Evolutionary conservation across 257 asterid species (phyloP).

Genomic region (Petunia axillaris): DNA sequence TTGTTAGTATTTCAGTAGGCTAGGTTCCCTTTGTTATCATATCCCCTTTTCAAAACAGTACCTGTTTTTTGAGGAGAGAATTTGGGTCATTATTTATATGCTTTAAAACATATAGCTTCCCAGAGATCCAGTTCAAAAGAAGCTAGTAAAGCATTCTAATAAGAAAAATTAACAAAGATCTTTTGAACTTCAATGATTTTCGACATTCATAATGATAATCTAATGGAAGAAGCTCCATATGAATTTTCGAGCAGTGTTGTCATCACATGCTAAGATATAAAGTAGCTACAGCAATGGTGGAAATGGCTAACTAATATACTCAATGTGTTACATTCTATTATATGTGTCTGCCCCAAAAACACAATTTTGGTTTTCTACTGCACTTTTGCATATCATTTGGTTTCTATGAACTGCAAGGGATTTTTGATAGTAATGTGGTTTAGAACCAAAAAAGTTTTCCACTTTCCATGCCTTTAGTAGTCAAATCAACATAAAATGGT

Average conservation of each 20-base stretch:
- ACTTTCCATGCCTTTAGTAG: slow-evolving; percentile 5
- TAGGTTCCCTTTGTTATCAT: neutral
- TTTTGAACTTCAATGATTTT: neutral
- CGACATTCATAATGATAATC: neutral
- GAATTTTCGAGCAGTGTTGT: neutral
- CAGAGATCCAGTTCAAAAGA: neutral
- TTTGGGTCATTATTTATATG: neutral
- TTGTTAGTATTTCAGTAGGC: neutral
- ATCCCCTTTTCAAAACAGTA: neutral
- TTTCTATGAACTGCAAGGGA: neutral
- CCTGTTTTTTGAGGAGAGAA: neutral
- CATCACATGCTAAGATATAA: neutral
- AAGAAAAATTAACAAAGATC: neutral
- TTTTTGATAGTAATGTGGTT: neutral
- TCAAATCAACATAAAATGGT: neutral
- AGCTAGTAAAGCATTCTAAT: slow-evolving; percentile 2
- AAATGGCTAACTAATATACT: neutral
- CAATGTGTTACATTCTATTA: slow-evolving; percentile 6
- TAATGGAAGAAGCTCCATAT: neutral
- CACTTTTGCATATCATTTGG: neutral
- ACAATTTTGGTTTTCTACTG: neutral
- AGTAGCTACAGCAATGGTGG: neutral
- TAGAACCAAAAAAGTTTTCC: neutral
- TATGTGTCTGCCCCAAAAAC: neutral
- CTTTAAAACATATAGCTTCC: slow-evolving; percentile 6